phyloP scores from a whole-genome alignment of 2,329 filamentous ascomycete genomes.

The Verruconis gallopava region DNA sequence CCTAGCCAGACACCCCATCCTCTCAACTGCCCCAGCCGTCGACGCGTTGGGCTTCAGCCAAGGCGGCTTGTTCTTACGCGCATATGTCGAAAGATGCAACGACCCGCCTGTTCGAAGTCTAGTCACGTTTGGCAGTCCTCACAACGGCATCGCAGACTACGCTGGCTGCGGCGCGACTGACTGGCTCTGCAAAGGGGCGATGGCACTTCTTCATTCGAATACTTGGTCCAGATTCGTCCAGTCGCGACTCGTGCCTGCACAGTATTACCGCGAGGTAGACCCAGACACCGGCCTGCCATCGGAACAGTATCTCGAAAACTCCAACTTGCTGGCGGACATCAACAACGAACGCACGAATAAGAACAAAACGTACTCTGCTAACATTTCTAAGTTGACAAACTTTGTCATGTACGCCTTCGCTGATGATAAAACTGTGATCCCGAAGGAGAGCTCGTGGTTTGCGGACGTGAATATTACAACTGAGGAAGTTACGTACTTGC shows the following conservation, averaged over 20 bases:
- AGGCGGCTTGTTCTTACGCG: constrained; percentile 90
- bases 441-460: constrained; percentile 87
- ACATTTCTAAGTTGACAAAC: constrained; percentile 56
- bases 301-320: constrained; percentile 60
- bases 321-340: constrained; percentile 86
- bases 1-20: constrained; percentile 61
- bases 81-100: constrained; percentile 80
- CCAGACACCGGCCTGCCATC: constrained; percentile 38
- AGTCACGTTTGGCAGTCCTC: constrained; percentile 80
- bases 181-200: constrained; percentile 68
- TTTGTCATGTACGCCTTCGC: constrained; percentile 86
- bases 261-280: constrained; percentile 74
- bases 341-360: constrained; percentile 79
- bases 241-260: constrained; percentile 70
- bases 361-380: constrained; percentile 59
- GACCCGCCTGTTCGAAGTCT: constrained; percentile 59
- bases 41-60: constrained; percentile 93
- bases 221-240: constrained; percentile 74
- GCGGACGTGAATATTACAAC: constrained; percentile 63
- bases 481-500: constrained; percentile 50
- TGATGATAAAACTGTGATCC: constrained; percentile 73
- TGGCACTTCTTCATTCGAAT: constrained; percentile 64
- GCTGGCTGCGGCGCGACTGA: constrained; percentile 58
- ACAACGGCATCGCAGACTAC: constrained; percentile 84
- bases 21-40: constrained; percentile 68